phyloP scores from a whole-genome alignment of 2,329 filamentous ascomycete species.

The Ceratocystis smalleyi region DNA sequence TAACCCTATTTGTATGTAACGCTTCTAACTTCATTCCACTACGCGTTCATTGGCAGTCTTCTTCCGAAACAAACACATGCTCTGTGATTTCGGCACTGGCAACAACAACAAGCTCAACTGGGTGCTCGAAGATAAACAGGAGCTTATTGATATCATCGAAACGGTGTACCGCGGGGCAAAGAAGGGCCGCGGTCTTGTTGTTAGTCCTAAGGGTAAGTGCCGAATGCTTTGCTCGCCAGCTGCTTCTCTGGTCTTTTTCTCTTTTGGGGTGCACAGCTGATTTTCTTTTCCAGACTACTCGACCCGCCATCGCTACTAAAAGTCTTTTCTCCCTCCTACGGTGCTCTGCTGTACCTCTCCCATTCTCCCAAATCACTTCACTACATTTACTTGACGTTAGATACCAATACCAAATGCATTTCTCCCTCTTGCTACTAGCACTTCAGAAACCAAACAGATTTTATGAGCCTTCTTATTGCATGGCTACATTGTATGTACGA shows the following conservation, averaged over 20 bases:
- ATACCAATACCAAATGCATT: neutral
- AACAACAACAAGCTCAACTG: constrained; percentile 99
- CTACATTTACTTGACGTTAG: neutral
- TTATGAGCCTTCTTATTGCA: neutral
- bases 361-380: neutral
- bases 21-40: neutral
- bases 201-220: constrained; percentile 63
- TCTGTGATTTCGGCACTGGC: constrained; percentile 92
- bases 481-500: neutral
- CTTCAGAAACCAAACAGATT: no score
- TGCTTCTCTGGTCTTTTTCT: neutral
- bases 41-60: constrained; percentile 33
- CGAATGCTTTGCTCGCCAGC: neutral
- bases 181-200: constrained; percentile 90
- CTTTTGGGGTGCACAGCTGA: neutral
- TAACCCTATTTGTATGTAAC: neutral
- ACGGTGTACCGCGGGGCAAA: constrained; percentile 97
- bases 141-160: constrained; percentile 96
- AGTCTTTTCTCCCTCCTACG: neutral
- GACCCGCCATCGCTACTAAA: constrained; percentile 26
- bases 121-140: constrained; percentile 89
- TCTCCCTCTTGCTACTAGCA: neutral
- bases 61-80: constrained; percentile 98
- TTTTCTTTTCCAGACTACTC: constrained; percentile 23
- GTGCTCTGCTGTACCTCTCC: neutral